Conservation (phyloP, 2,329 filamentous ascomycete species). For the Paecilomyces variotii region DNA sequence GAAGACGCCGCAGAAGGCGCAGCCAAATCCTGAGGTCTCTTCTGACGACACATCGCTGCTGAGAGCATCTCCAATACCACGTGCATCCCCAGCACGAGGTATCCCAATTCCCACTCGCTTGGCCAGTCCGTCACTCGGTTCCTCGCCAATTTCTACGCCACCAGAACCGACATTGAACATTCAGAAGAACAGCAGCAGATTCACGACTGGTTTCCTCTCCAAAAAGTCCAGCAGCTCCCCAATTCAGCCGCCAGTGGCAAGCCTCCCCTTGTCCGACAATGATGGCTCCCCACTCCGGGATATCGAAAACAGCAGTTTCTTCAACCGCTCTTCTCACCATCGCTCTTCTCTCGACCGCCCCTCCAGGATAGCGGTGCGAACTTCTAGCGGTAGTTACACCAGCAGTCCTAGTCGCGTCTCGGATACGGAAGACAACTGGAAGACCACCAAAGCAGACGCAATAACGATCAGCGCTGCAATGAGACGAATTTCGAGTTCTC, state of each 20-base stretch:
- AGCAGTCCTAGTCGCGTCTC: conserved; percentile 27
- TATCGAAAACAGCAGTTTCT: conserved; percentile 43
- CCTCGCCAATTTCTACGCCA: conserved; percentile 50
- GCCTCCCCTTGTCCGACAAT: conserved; percentile 52
- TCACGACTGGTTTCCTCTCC: conserved; percentile 80
- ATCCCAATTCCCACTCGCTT: conserved; percentile 35
- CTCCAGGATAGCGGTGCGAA: conserved; percentile 31
- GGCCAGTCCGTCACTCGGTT: conserved; percentile 36
- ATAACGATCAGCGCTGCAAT: conserved; percentile 50
- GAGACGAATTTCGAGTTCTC: conserved; percentile 44
- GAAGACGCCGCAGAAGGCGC: conserved; percentile 70
- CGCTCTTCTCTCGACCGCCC: conserved; percentile 20
- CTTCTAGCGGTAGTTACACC: conserved; percentile 28
- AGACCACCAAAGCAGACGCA: conserved; percentile 42
- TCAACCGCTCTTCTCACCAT: conserved; percentile 39
- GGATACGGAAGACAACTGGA: conserved; percentile 44
- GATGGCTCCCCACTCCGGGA: conserved; percentile 48
- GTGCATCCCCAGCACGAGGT: conserved; percentile 13
- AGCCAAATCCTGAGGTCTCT: conserved; percentile 50
- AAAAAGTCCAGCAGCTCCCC: conserved; percentile 61
- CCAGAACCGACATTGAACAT: conserved; percentile 54
- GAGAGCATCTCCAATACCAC: conserved; percentile 43
- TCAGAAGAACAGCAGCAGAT: conserved; percentile 63
- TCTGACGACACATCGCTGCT: conserved; percentile 43
- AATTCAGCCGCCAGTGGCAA: conserved; percentile 50